phyloP scores from a whole-genome alignment of 2,329 filamentous ascomycete genomes.

The Stenocarpella maydis region DNA sequence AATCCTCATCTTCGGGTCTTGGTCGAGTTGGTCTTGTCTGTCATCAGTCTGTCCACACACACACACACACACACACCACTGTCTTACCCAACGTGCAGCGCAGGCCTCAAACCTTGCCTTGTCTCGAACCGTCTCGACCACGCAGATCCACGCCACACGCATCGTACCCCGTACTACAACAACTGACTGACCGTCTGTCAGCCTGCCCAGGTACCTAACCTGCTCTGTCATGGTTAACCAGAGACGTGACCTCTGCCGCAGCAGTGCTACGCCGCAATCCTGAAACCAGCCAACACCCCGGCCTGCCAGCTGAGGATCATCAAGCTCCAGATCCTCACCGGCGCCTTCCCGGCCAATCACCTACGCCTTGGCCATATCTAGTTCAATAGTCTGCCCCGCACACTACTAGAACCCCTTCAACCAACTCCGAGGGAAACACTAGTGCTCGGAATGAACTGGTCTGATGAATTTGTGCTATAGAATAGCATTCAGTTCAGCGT shows the following conservation, averaged over 20 bases:
- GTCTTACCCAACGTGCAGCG: background rate
- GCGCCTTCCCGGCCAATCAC: conserved; percentile 17
- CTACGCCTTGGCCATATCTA: background rate
- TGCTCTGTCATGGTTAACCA: conserved; percentile 3
- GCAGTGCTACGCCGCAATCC: conserved; percentile 22
- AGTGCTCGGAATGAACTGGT: too few species aligned
- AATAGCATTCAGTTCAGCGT: too few species aligned
- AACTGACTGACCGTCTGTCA: conserved; percentile 7
- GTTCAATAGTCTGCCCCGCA: background rate
- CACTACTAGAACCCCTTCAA: background rate
- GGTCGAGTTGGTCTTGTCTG: background rate
- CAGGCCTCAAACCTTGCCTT: background rate
- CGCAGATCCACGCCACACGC: background rate
- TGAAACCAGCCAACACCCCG: conserved; percentile 20
- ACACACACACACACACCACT: background rate
- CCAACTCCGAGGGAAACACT: too few species aligned
- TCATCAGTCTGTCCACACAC: background rate
- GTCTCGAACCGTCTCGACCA: background rate
- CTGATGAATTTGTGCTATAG: too few species aligned
- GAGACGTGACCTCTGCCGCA: background rate
- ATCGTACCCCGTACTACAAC: too few species aligned
- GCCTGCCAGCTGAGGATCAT: conserved; percentile 15
- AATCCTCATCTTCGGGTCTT: too few species aligned
- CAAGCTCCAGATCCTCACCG: background rate
- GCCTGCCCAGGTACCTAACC: too few species aligned